Percentiles rank a stretch among this genome's conserved stretches.
Conservation (phyloP, 441 rosid genomes). For the Omphalea diandra region DNA sequence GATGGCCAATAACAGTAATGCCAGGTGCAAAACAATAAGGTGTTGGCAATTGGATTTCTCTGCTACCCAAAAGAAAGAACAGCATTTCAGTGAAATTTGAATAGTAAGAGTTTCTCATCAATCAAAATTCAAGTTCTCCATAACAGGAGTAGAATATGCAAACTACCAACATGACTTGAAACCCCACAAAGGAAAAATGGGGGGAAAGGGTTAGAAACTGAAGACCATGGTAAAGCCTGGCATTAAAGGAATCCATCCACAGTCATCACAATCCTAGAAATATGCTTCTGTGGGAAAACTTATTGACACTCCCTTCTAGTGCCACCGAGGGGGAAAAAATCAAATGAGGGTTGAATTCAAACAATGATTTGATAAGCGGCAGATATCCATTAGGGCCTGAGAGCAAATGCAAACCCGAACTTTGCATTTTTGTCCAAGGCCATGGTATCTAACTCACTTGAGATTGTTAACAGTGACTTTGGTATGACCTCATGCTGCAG, state of each 20-base stretch:
- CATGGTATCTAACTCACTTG: slow-evolving; percentile 81
- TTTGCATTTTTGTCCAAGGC: slow-evolving; percentile 71
- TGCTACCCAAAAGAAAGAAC: too few relatives aligned
- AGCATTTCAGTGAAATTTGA: not conserved
- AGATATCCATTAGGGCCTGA: slow-evolving; percentile 51
- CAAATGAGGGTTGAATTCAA: slow-evolving; percentile 15
- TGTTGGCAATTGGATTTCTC: not conserved
- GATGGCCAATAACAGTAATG: too few relatives aligned
- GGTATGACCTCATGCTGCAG: slow-evolving; percentile 90
- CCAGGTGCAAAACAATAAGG: too few relatives aligned
- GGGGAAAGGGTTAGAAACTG: not conserved
- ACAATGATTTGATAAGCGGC: slow-evolving; percentile 12
- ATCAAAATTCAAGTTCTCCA: slow-evolving; percentile 16
- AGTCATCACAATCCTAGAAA: slow-evolving; percentile 18
- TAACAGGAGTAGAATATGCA: slow-evolving; percentile 12
- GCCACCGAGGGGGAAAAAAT: slow-evolving; percentile 22
- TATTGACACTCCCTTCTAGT: slow-evolving; percentile 30
- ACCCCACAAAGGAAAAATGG: slow-evolving; percentile 6
- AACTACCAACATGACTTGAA: slow-evolving; percentile 14
- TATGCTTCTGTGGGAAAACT: slow-evolving; percentile 27
- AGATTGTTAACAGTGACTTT: slow-evolving; percentile 61
- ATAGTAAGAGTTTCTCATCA: not conserved
- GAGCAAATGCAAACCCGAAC: slow-evolving; percentile 77
- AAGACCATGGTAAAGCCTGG: slow-evolving; percentile 21
- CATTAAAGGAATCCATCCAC: slow-evolving; percentile 26